Percentiles rank a stretch among this genome's conserved stretches.
phyloP scores from a whole-genome alignment of 192 early-diverging fungal genomes.

The Spizellomyces sp. region DNA sequence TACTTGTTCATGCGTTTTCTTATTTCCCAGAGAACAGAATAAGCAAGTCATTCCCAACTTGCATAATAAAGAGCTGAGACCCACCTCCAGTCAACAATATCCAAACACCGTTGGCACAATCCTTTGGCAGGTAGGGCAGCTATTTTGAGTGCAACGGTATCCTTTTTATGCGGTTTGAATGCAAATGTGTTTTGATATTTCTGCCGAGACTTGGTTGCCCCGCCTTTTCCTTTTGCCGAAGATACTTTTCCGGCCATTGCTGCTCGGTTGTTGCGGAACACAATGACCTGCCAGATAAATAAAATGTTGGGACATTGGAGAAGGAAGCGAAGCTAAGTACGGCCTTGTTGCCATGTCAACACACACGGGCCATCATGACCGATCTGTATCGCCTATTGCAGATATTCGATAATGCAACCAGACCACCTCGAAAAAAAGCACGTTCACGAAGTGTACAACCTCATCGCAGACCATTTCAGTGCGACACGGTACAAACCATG shows the following conservation, averaged over 20 bases:
- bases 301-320: background rate
- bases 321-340: background rate
- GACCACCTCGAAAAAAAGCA: constrained; percentile 64
- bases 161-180: constrained; percentile 85
- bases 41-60: constrained; percentile 43
- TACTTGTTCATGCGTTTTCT: constrained; percentile 95
- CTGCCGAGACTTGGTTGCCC: constrained; percentile 74
- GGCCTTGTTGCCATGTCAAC: background rate
- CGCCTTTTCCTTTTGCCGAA: constrained; percentile 55
- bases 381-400: background rate
- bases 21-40: constrained; percentile 38
- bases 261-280: background rate
- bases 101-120: constrained; percentile 53
- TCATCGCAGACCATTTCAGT: constrained; percentile 91
- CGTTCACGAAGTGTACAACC: constrained; percentile 91
- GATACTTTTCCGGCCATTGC: constrained; percentile 29
- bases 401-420: background rate
- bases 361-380: background rate
- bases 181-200: constrained; percentile 90
- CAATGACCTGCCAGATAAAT: too few relatives aligned
- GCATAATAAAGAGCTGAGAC: background rate
- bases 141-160: constrained; percentile 76
- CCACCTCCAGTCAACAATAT: constrained; percentile 57
- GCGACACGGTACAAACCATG: constrained; percentile 98
- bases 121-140: constrained; percentile 78